Evolutionary conservation across 2,329 filamentous ascomycete genomes (phyloP), one percentile per base, ranked within the genome.

Genomic region (Microcera coccophila): DNA sequence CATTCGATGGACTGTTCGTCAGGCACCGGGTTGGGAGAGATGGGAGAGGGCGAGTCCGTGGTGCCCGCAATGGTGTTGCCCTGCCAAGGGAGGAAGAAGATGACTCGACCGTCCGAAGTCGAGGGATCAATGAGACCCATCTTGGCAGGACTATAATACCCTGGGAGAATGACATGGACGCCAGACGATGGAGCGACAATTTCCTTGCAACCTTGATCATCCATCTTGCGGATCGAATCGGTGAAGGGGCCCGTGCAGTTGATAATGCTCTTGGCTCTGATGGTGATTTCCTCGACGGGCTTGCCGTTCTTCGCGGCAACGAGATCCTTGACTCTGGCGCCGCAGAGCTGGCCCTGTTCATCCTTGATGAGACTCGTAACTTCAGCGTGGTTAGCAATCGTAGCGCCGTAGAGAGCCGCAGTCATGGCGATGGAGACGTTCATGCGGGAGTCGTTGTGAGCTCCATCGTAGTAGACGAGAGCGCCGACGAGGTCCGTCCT

Each of bases 11-110:
- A 88, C 54, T 89, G 78, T 66, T 95, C 87, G 21, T 84, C 83
- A 8, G 89, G 85, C 22, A 90, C 63, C 1, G 89, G 89, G 57
- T 91, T 85, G 31, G 76, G 73, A 4, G 78, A 79, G 53, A 95
- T 87, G 21, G 75, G 70, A 28, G 84, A 85, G 3, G 87, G 82
- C 29, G 85, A 83, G 61, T 94, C 89, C 7, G 88, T 94, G 4
- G 89, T 94, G 48, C 89, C 89, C 35, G 88, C 89, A 60, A 94
- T 93, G 12, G 88, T 94, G 69, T 93, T 93, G 37, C 88, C 88
- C 69, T 94, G 88, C 89, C 89, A 94, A 17, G 89, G 89, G 31
- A 94, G 75, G 75, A 95, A 94, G 79, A 94, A 94, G 60, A 94
- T 91, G 38, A 94, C 89, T 62, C 89, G 81, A 16, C 89, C 89